These are phyloP conservation scores for Neopestalotiopsis clavispora DNA, from an alignment of 2,329 filamentous ascomycete species.

Conservation along the genomic window DNA sequence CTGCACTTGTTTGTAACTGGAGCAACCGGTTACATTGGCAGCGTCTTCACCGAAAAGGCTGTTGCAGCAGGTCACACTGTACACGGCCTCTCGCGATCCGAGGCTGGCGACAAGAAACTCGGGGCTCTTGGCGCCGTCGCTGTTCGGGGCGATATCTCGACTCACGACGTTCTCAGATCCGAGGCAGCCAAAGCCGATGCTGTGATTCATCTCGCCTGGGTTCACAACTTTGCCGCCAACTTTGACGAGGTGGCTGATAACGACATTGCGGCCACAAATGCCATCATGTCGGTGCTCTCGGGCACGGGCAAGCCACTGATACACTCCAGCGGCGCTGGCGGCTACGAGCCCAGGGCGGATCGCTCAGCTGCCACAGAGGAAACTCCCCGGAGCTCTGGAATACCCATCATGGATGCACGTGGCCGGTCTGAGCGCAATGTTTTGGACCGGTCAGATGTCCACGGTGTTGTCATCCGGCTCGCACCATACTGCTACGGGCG, in stretches of 20 bases:
- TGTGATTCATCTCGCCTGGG: constrained; percentile 46
- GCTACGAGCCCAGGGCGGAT: constrained; percentile 33
- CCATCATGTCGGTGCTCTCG: constrained; percentile 39
- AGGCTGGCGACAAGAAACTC: constrained; percentile 40
- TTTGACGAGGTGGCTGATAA: constrained; percentile 33
- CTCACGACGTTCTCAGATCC: constrained; percentile 41
- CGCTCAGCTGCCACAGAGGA: constrained; percentile 22
- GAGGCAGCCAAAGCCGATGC: constrained; percentile 45
- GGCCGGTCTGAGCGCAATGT: constrained; percentile 36
- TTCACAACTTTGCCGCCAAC: constrained; percentile 29
- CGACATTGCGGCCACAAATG: constrained; percentile 42
- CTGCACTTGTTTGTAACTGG: constrained; percentile 45
- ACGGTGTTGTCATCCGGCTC: constrained; percentile 42
- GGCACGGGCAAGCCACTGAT: constrained; percentile 42
- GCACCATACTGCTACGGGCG: constrained; percentile 50
- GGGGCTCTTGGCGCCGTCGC: constrained; percentile 42
- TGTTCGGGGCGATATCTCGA: constrained; percentile 44
- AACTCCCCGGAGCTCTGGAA: constrained; percentile 25
- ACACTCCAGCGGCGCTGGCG: constrained; percentile 39
- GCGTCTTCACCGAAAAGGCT: constrained; percentile 39
- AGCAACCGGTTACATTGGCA: constrained; percentile 44
- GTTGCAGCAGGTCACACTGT: constrained; percentile 44
- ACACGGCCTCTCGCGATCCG: constrained; percentile 44
- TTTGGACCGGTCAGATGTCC: constrained; percentile 36
- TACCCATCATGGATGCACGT: constrained; percentile 23